phyloP scores from a whole-genome alignment of 2,329 filamentous ascomycete species.

The Graphilbum fragrans region DNA sequence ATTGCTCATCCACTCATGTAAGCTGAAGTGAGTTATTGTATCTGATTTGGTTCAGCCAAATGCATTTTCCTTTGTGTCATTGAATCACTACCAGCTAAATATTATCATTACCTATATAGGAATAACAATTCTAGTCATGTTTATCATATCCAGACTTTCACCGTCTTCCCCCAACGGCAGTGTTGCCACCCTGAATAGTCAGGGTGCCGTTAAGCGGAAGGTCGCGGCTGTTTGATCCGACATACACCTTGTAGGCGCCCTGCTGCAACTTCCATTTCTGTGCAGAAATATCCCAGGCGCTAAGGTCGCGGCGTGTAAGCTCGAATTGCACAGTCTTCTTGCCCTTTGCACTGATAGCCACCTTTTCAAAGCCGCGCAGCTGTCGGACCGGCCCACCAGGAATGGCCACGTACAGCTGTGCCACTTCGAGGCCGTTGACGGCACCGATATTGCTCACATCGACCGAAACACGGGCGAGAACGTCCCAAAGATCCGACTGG shows the following conservation, averaged over 20 bases:
- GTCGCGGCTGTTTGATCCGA: slow-evolving; percentile 27
- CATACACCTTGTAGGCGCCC: slow-evolving; percentile 24
- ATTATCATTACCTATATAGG: too few relatives aligned
- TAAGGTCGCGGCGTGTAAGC: slow-evolving; percentile 51
- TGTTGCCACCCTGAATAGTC: too few relatives aligned
- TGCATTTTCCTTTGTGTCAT: too few relatives aligned
- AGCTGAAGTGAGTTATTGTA: too few relatives aligned
- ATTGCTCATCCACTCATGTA: too few relatives aligned
- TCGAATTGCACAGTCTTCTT: slow-evolving; percentile 33
- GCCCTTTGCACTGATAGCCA: slow-evolving; percentile 29
- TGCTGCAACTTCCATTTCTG: slow-evolving; percentile 45
- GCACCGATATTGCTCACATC: slow-evolving; percentile 27
- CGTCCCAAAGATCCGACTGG: slow-evolving; percentile 25
- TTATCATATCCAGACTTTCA: too few relatives aligned
- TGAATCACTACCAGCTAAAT: too few relatives aligned
- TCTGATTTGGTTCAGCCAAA: too few relatives aligned
- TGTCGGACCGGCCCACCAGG: slow-evolving; percentile 24
- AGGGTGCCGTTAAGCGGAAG: too few relatives aligned
- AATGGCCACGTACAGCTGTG: slow-evolving; percentile 15
- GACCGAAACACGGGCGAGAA: slow-evolving; percentile 22
- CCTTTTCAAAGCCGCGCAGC: slow-evolving; percentile 54
- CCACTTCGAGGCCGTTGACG: slow-evolving; percentile 12
- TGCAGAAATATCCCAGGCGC: slow-evolving; percentile 48
- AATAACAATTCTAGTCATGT: too few relatives aligned
- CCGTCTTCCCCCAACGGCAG: too few relatives aligned